Conservation (phyloP, 305 asterid genomes). For the Fraxinus paxiana region DNA sequence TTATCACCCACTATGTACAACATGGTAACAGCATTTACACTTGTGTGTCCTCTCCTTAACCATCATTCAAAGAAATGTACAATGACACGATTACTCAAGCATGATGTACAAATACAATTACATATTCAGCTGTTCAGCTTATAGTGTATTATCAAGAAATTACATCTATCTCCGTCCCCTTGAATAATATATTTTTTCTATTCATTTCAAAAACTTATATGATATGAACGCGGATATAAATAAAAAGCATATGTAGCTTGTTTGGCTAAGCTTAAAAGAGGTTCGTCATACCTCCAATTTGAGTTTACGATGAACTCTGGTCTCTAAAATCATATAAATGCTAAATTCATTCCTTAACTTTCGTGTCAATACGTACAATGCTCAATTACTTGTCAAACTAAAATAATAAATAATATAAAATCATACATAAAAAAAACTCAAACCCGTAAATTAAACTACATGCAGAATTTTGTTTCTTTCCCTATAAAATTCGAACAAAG, state of each 20-base stretch:
- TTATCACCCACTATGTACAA: constrained; percentile 11
- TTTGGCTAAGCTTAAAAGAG: neutral
- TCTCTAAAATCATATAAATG: neutral
- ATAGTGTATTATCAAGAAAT: neutral
- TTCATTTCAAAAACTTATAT: neutral
- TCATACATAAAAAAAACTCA: neutral
- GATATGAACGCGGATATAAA: neutral
- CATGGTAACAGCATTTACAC: neutral
- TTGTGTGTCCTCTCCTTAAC: neutral
- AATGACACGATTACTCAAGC: constrained; percentile 1
- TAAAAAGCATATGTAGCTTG: neutral
- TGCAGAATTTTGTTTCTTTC: neutral
- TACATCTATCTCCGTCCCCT: neutral
- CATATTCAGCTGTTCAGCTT: constrained; percentile 8
- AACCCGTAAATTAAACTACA: neutral
- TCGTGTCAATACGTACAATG: neutral
- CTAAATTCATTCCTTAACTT: neutral
- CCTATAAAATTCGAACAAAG: neutral
- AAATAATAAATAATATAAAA: neutral
- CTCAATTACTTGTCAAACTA: neutral
- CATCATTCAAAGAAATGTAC: constrained; percentile 20
- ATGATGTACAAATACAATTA: neutral
- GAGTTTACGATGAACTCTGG: neutral
- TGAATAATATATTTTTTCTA: neutral
- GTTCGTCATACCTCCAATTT: neutral